Evolutionary conservation across 2,329 filamentous ascomycete species (phyloP).

Genomic region (Neonectria magnoliae): DNA sequence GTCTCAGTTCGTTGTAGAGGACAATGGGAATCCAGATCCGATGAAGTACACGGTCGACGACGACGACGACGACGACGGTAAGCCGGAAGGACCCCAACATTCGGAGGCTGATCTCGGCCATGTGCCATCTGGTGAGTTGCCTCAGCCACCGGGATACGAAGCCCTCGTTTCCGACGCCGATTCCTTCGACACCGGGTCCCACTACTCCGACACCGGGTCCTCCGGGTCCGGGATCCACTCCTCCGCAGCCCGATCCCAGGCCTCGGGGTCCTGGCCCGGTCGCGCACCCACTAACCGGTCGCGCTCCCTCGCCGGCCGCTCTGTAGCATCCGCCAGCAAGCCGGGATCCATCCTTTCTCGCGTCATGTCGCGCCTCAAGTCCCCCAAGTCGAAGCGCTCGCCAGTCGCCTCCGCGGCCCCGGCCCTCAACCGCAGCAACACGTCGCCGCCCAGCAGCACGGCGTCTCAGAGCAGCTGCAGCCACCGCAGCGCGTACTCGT

Average conservation of each 20-base stretch:
- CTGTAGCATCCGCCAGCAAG: not conserved
- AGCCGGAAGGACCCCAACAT: too few species aligned
- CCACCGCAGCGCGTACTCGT: conserved; percentile 3
- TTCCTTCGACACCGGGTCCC: not conserved
- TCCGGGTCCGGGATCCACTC: not conserved
- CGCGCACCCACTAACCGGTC: not conserved
- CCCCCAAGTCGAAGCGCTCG: not conserved
- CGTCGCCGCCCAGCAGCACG: not conserved
- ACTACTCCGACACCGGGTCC: not conserved
- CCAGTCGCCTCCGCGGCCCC: not conserved
- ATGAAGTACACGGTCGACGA: too few species aligned
- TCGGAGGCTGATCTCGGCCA: not conserved
- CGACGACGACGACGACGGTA: not conserved
- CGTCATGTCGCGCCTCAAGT: not conserved
- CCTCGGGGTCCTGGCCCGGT: too few species aligned
- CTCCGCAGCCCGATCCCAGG: not conserved
- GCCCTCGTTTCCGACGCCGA: not conserved
- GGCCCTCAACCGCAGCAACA: not conserved
- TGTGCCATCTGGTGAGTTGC: not conserved
- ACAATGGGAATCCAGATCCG: too few species aligned
- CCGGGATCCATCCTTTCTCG: not conserved
- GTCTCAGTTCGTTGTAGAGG: too few species aligned
- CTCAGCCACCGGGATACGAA: not conserved
- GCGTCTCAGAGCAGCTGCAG: not conserved
- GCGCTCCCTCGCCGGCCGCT: not conserved